Evolutionary conservation across 2,329 filamentous ascomycete genomes (phyloP).

Genomic region (Sporothrix variecibatus): DNA sequence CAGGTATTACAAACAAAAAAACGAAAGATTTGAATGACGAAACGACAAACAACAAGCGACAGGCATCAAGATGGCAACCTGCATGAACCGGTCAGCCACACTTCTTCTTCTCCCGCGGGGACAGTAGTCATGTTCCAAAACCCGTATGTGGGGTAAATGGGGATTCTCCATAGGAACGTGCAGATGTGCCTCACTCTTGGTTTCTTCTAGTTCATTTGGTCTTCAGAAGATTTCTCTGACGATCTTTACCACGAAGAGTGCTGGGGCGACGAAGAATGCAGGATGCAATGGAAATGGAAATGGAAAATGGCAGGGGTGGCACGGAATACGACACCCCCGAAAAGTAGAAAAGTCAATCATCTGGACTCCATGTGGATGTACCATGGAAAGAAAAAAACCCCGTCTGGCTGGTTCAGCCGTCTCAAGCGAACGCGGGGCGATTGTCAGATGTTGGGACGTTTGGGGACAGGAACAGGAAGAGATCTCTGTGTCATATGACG

Average conservation of each 20-base stretch:
- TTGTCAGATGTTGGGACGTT: background rate
- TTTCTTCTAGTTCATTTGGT: background rate
- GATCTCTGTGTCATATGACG: background rate
- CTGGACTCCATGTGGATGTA: background rate
- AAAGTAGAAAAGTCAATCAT: too few relatives aligned
- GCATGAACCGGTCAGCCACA: background rate
- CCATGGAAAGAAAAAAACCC: background rate
- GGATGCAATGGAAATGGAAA: too few relatives aligned
- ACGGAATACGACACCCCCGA: too few relatives aligned
- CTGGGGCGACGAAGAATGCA: too few relatives aligned
- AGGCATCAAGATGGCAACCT: background rate
- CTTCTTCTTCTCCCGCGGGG: background rate
- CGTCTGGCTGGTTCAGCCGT: background rate
- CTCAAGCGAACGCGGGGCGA: background rate
- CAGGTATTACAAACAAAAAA: background rate
- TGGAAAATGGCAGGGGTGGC: too few relatives aligned
- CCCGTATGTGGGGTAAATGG: background rate
- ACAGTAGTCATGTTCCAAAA: background rate
- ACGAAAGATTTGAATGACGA: background rate
- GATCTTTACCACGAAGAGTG: too few relatives aligned
- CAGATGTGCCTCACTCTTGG: background rate
- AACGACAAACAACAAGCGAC: background rate
- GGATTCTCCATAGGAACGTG: background rate
- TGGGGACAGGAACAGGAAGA: background rate
- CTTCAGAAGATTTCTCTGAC: too few relatives aligned